Conservation (phyloP, 1,284 basidiomycete species). For the Fomitopsis betulina region DNA sequence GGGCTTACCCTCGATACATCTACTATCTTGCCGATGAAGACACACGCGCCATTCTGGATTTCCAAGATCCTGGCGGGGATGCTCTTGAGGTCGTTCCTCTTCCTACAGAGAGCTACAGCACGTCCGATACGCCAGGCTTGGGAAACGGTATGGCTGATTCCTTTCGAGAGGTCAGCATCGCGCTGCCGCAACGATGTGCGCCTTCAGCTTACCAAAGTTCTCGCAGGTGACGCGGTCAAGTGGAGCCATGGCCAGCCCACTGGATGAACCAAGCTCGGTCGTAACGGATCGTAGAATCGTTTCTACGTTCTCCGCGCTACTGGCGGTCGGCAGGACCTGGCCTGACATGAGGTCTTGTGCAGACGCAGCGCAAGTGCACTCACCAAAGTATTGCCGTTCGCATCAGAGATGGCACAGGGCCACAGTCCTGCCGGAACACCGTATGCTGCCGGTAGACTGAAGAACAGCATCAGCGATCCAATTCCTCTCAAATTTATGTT, state of each 20-base stretch:
- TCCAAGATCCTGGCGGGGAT: conserved; percentile 46
- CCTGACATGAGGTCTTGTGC: neutral
- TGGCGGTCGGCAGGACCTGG: conserved; percentile 27
- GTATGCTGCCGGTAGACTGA: conserved; percentile 35
- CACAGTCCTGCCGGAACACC: conserved; percentile 32
- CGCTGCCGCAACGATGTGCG: too few species aligned
- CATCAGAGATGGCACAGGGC: conserved; percentile 43
- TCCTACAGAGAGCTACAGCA: conserved; percentile 24
- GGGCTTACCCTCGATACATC: conserved; percentile 40
- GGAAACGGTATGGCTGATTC: conserved; percentile 42
- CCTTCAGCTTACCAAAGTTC: conserved; percentile 31
- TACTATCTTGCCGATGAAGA: conserved; percentile 52
- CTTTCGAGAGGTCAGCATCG: too few species aligned
- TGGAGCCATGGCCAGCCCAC: conserved; percentile 38
- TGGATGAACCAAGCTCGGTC: conserved; percentile 39
- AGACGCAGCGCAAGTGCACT: neutral
- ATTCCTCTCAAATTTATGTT: neutral
- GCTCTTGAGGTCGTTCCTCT: conserved; percentile 33
- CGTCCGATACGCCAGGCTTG: conserved; percentile 53
- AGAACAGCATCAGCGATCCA: neutral
- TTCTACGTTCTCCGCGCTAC: conserved; percentile 25
- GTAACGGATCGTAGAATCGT: conserved; percentile 25
- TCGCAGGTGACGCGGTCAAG: conserved; percentile 29
- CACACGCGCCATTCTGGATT: conserved; percentile 42
- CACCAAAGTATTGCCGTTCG: conserved; percentile 37